Conservation (phyloP, 2,329 filamentous ascomycete species). For the Ilyonectria robusta region DNA sequence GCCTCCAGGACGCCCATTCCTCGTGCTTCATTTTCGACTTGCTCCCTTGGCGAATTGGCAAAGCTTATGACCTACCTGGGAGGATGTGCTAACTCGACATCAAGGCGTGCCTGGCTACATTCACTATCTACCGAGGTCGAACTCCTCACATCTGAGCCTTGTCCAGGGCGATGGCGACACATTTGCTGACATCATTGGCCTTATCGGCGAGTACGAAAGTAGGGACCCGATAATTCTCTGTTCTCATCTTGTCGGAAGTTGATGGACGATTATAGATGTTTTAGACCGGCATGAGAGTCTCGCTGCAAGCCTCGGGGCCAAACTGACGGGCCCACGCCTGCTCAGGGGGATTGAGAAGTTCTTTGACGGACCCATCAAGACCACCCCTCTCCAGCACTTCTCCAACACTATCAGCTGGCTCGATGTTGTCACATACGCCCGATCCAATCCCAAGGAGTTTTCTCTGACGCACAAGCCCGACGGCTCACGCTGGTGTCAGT, state of each 20-base stretch:
- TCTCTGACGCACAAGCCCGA: slow-evolving; percentile 77
- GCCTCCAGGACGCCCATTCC: slow-evolving; percentile 41
- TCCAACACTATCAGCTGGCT: slow-evolving; percentile 81
- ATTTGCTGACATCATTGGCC: slow-evolving; percentile 79
- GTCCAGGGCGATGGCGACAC: slow-evolving; percentile 73
- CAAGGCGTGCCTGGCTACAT: slow-evolving; percentile 55
- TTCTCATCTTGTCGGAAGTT: slow-evolving; percentile 7
- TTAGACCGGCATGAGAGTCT: slow-evolving; percentile 89
- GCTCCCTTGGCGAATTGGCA: slow-evolving; percentile 13
- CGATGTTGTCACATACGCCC: slow-evolving; percentile 88
- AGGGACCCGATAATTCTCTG: slow-evolving; percentile 28
- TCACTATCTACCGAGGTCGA: slow-evolving; percentile 67
- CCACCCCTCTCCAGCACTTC: slow-evolving; percentile 68
- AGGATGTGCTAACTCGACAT: slow-evolving; percentile 41
- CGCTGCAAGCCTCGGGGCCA: slow-evolving; percentile 86
- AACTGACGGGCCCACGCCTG: slow-evolving; percentile 84
- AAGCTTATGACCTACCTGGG: slow-evolving; percentile 35
- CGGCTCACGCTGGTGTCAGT: slow-evolving; percentile 82
- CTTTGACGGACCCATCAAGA: slow-evolving; percentile 83
- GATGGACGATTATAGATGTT: slow-evolving; percentile 67
- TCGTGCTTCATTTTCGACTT: slow-evolving; percentile 41
- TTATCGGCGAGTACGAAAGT: slow-evolving; percentile 85
- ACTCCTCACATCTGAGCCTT: slow-evolving; percentile 61
- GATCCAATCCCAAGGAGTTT: slow-evolving; percentile 84
- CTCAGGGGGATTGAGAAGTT: slow-evolving; percentile 89